These are phyloP conservation scores for Quercus phellos DNA, from an alignment of 331 rosid genomes.

Conservation along the genomic window DNA sequence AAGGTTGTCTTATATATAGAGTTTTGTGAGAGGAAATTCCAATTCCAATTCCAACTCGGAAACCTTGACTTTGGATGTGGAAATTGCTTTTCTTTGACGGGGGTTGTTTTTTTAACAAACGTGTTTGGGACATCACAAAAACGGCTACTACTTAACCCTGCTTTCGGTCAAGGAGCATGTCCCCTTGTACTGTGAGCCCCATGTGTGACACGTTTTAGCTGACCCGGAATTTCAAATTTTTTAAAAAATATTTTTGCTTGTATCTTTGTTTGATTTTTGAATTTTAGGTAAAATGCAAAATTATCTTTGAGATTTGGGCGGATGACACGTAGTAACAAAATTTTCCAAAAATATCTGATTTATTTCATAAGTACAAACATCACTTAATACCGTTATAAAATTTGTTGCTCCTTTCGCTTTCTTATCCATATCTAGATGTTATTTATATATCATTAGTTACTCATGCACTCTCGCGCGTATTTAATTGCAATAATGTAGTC, in stretches of 20 bases:
- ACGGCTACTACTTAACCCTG: conserved; percentile 2
- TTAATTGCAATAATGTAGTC: too few relatives aligned
- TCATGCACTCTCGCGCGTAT: too few relatives aligned
- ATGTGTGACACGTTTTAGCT: conserved; percentile 29
- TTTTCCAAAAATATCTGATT: too few relatives aligned
- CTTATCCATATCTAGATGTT: too few relatives aligned
- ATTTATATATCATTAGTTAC: too few relatives aligned
- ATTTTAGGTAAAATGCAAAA: too few relatives aligned
- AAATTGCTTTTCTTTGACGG: conserved; percentile 14
- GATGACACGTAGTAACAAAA: too few relatives aligned
- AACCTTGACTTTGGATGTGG: conserved; percentile 14
- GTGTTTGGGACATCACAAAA: conserved; percentile 20
- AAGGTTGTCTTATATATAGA: conserved; percentile 2
- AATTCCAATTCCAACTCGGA: neutral
- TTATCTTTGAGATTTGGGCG: too few relatives aligned
- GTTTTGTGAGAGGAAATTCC: neutral
- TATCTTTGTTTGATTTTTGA: too few relatives aligned
- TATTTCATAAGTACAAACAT: too few relatives aligned
- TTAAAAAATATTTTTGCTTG: neutral
- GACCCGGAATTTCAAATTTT: neutral
- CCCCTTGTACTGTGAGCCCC: conserved; percentile 1
- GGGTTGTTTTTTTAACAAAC: conserved; percentile 14
- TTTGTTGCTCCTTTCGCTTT: too few relatives aligned
- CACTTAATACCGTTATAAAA: too few relatives aligned
- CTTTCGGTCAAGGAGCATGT: conserved; percentile 27